Percentiles rank a stretch among this genome's conserved stretches.
phyloP scores from a whole-genome alignment of 768 basidiomycete species.

The Rhizopogon roseolus region DNA sequence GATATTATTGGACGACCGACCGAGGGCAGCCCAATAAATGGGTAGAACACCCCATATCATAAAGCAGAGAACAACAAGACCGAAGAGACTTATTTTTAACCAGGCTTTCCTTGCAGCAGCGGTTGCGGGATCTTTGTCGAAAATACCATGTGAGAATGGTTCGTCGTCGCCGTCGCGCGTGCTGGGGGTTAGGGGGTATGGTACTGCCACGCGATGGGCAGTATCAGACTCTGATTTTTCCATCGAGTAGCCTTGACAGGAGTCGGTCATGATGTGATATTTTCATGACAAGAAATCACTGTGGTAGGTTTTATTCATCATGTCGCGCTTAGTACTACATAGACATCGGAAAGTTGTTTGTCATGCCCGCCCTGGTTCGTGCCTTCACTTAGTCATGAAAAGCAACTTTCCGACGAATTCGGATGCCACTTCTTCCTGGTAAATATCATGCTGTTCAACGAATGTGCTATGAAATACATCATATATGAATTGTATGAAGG shows the following conservation, averaged over 20 bases:
- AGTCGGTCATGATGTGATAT: neutral
- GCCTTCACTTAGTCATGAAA: too few relatives aligned
- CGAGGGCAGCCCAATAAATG: conserved; percentile 59
- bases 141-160: conserved; percentile 25
- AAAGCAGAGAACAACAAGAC: conserved; percentile 32
- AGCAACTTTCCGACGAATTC: too few relatives aligned
- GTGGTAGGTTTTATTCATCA: neutral
- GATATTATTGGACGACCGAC: conserved; percentile 33
- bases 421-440: too few relatives aligned
- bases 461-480: conserved; percentile 13
- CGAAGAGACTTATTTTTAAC: conserved; percentile 34
- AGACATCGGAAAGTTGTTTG: neutral
- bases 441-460: conserved; percentile 6
- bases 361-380: neutral
- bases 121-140: conserved; percentile 24
- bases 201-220: neutral
- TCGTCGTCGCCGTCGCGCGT: conserved; percentile 9
- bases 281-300: neutral
- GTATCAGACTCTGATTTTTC: neutral
- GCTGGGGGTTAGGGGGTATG: conserved; percentile 6
- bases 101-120: conserved; percentile 32
- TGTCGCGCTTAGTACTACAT: neutral
- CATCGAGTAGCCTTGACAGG: neutral
- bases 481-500: neutral
- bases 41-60: conserved; percentile 46